These are phyloP conservation scores for Malbranchea zuffiana DNA, from an alignment of 2,329 filamentous ascomycete species.

Conservation along the genomic window DNA sequence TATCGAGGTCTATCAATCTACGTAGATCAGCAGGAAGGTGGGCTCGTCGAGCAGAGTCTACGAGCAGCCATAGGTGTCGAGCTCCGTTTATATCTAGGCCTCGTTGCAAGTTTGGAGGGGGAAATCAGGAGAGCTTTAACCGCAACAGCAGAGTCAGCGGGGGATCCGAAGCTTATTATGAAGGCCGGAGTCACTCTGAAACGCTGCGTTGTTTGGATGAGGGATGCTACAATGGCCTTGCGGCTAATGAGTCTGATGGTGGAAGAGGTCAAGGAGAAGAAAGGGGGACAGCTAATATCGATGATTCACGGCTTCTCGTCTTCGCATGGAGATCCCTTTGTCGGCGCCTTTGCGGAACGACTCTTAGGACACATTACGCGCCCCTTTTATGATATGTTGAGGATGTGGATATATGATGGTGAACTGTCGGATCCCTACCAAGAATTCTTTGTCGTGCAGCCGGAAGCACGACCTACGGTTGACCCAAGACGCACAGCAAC, in stretches of 20 bases:
- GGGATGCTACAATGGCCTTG: slow-evolving; percentile 91
- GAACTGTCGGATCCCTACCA: slow-evolving; percentile 92
- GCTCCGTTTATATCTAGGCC: slow-evolving; percentile 74
- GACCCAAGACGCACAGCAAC: slow-evolving; percentile 49
- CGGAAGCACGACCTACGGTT: slow-evolving; percentile 46
- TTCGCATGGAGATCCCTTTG: slow-evolving; percentile 89
- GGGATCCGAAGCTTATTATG: slow-evolving; percentile 54
- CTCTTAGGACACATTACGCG: slow-evolving; percentile 76
- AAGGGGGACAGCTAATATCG: slow-evolving; percentile 84
- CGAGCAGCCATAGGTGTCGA: slow-evolving; percentile 76
- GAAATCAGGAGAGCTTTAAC: slow-evolving; percentile 78
- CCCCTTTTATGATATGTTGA: slow-evolving; percentile 92
- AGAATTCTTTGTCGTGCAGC: slow-evolving; percentile 91
- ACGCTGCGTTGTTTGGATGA: slow-evolving; percentile 91
- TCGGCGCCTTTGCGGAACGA: slow-evolving; percentile 83
- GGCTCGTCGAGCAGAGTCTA: slow-evolving; percentile 83
- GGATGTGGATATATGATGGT: slow-evolving; percentile 96
- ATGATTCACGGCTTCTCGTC: slow-evolving; percentile 88
- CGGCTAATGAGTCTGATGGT: slow-evolving; percentile 89
- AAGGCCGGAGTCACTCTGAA: slow-evolving; percentile 90
- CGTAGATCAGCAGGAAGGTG: slow-evolving; percentile 67
- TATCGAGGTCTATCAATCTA: slow-evolving; percentile 73
- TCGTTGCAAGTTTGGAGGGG: slow-evolving; percentile 84
- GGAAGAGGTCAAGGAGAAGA: slow-evolving; percentile 70
- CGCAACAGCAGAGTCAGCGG: slow-evolving; percentile 48